phyloP scores from a whole-genome alignment of 352 stramenopile species.

The Halophytophthora batemanensis region DNA sequence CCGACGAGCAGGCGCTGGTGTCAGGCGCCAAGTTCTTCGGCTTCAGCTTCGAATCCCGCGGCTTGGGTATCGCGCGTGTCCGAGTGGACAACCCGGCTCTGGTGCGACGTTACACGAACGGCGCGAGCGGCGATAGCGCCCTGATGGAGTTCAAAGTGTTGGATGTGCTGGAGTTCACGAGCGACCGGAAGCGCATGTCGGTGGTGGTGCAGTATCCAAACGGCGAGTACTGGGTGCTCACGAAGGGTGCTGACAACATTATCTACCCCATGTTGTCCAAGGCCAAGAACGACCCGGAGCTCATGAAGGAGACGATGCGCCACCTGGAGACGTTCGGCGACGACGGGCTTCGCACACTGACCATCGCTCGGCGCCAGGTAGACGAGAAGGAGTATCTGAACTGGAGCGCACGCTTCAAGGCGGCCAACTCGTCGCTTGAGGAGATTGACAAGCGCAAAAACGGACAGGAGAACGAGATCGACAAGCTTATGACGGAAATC shows the following conservation, averaged over 20 bases:
- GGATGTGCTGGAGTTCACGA: conserved; percentile 96
- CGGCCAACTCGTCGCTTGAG: conserved; percentile 62
- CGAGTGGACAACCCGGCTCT: conserved; percentile 39
- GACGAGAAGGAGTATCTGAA: conserved; percentile 50
- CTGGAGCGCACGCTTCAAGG: conserved; percentile 67
- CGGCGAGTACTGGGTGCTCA: conserved; percentile 64
- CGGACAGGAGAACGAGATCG: conserved; percentile 59
- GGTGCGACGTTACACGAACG: conserved; percentile 28
- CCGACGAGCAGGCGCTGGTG: conserved; percentile 89
- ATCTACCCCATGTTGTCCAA: conserved; percentile 83
- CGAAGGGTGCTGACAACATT: conserved; percentile 93
- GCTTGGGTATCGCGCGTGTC: conserved; percentile 56
- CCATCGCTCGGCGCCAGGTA: conserved; percentile 63
- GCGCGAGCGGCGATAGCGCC: conserved; percentile 31
- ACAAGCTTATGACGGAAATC: conserved; percentile 71
- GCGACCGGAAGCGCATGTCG: conserved; percentile 79
- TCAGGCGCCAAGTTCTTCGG: conserved; percentile 80
- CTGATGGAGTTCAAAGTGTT: conserved; percentile 82
- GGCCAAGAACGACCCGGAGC: conserved; percentile 47
- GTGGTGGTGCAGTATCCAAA: conserved; percentile 72
- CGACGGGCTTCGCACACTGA: conserved; percentile 83
- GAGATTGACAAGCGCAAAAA: conserved; percentile 83
- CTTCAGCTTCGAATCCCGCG: conserved; percentile 69
- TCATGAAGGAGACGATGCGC: conserved; percentile 52
- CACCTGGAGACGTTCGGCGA: conserved; percentile 82